Evolutionary conservation across 495 filamentous ascomycete species (phyloP), one percentile per base, ranked within the genome.

Genomic region (Pseudomonodictys pantanalensis): DNA sequence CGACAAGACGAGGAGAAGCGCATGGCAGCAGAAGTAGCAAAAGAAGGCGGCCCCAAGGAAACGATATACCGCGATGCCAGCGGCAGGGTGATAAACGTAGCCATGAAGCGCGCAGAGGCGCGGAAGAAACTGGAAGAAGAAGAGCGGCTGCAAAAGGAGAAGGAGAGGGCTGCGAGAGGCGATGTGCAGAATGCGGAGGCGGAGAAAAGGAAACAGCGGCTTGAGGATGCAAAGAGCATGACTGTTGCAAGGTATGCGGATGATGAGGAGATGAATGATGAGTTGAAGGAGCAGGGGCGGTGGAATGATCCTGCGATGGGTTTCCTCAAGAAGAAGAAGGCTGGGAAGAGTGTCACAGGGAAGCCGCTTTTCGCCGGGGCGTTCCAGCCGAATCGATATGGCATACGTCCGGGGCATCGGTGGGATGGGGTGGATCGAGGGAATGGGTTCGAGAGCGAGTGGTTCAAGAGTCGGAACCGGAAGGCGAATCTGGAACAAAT

Each of bases 351-450:
- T 54, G 69, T 62, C 23, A 83, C 80, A 10, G 86, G 89, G 38
- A 85, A 79, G 66, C 89, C 90, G 46, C 67, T 91, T 20, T 99
- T 97, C 72, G 76, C 83, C 60, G 93, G 92, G 0, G 76, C 85
- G 0, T 88, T 84, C 52, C 74, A 83, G 73, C 93, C 93, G 59
- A 99, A 99, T 83, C 80, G 93, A 54, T 97, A 96, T 79, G 89
- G 90, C 17, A 97, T 97, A 60, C 75, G 86, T 60, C 93, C 93
- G 2, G 95, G 93, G 7, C 86, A 95, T 77, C 75, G 87, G 66
- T 99, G 93, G 93, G 93, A 99, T 83, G 95, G 95, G 12, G 95
- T 98, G 38, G 95, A 98, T 81, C 78, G 93, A 63, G 79, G 87
- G 20, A 98, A 89, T 78, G 91, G 92, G 39, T 97, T 96, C 69